Evolutionary conservation across 495 filamentous ascomycete species (phyloP).

Genomic region (Rhypophila decipiens): DNA sequence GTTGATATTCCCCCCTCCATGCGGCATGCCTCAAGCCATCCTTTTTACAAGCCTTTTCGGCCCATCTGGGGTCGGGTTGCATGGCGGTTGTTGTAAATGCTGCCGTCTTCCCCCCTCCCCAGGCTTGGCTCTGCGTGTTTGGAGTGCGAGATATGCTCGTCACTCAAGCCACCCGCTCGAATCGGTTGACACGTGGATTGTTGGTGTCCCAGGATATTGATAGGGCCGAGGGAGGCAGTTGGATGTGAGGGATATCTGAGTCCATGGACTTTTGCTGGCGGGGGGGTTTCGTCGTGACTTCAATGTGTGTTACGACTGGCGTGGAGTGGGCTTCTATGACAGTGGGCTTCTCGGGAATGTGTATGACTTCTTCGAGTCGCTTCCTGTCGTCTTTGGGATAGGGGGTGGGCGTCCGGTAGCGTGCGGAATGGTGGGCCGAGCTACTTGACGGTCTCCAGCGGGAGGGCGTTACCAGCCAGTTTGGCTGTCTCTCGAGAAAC

Average conservation of each 20-base stretch:
- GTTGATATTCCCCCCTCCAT: not conserved
- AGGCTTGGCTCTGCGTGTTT: too few relatives aligned
- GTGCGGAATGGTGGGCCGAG: conserved; percentile 12
- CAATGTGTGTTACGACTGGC: conserved; percentile 7
- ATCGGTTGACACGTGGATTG: conserved; percentile 18
- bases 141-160: too few relatives aligned
- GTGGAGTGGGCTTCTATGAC: conserved; percentile 8
- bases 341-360: conserved; percentile 13
- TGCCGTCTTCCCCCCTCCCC: too few relatives aligned
- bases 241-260: not conserved
- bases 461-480: conserved; percentile 19
- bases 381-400: conserved; percentile 23
- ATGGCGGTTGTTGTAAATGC: too few relatives aligned
- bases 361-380: not conserved
- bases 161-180: conserved; percentile 17
- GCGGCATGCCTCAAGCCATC: not conserved
- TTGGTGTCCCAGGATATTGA: conserved; percentile 17
- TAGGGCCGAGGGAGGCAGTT: conserved; percentile 5
- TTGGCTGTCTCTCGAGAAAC: conserved; percentile 23
- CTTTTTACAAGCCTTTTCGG: not conserved
- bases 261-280: not conserved
- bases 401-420: conserved; percentile 24
- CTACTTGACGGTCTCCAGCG: conserved; percentile 10
- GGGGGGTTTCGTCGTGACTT: conserved; percentile 3
- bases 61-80: too few relatives aligned